phyloP scores from a whole-genome alignment of 2,329 filamentous ascomycete genomes.

The Penicillium sp. region DNA sequence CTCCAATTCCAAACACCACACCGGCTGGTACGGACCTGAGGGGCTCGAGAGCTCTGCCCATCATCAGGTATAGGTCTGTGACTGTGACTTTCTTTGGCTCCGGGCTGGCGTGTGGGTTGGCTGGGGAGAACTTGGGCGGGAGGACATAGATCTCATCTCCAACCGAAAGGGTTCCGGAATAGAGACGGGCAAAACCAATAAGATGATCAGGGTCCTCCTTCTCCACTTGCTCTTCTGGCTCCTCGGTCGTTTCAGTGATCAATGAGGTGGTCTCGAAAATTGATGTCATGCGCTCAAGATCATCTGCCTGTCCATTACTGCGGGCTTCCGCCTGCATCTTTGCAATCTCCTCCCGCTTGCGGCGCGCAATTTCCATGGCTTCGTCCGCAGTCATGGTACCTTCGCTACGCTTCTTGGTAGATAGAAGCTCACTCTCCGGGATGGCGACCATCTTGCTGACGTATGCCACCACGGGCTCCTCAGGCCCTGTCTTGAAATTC shows the following conservation, averaged over 20 bases:
- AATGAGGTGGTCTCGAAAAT: slow-evolving; percentile 55
- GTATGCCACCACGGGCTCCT: slow-evolving; percentile 79
- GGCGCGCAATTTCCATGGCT: slow-evolving; percentile 74
- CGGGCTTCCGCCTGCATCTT: slow-evolving; percentile 58
- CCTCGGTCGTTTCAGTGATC: slow-evolving; percentile 43
- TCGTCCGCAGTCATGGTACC: slow-evolving; percentile 74
- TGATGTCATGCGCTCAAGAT: slow-evolving; percentile 50
- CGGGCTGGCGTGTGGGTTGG: slow-evolving; percentile 60
- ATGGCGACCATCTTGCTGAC: slow-evolving; percentile 98
- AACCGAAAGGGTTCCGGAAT: slow-evolving; percentile 79
- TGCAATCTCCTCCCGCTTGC: slow-evolving; percentile 81
- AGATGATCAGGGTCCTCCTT: slow-evolving; percentile 71
- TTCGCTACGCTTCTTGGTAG: slow-evolving; percentile 66
- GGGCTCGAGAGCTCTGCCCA: slow-evolving; percentile 80
- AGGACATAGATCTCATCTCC: slow-evolving; percentile 87
- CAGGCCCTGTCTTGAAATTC: slow-evolving; percentile 60
- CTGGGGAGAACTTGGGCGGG: slow-evolving; percentile 84
- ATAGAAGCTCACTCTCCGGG: slow-evolving; percentile 79
- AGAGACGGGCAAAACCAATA: slow-evolving; percentile 88
- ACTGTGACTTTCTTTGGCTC: slow-evolving; percentile 75
- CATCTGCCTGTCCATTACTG: slow-evolving; percentile 36
- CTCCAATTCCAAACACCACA: slow-evolving; percentile 88
- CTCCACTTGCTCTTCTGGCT: slow-evolving; percentile 45
- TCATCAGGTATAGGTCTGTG: slow-evolving; percentile 83
- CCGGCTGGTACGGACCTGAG: slow-evolving; percentile 80